Percentiles rank a stretch among this genome's conserved stretches.
These are phyloP conservation scores for Sporothrix inflata DNA, from an alignment of 2,329 filamentous ascomycete genomes.

Conservation along the genomic window DNA sequence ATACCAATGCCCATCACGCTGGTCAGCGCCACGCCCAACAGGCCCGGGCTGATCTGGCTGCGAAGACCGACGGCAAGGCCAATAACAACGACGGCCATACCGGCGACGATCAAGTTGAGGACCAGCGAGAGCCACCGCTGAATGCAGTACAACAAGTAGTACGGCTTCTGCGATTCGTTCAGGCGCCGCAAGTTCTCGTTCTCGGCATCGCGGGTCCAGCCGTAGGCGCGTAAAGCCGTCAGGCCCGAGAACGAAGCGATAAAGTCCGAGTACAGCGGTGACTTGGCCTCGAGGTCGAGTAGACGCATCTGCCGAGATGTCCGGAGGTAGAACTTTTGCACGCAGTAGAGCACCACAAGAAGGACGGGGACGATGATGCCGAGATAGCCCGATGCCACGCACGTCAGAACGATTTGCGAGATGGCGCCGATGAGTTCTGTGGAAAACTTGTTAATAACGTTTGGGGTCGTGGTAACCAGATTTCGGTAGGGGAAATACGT, in stretches of 20 bases:
- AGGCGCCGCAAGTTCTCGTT: slow-evolving; percentile 52
- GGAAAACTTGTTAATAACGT: not conserved
- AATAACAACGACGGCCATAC: slow-evolving; percentile 43
- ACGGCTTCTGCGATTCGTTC: slow-evolving; percentile 58
- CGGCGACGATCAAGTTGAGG: slow-evolving; percentile 45
- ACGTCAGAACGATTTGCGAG: slow-evolving; percentile 51
- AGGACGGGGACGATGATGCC: slow-evolving; percentile 50
- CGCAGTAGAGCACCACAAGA: slow-evolving; percentile 45
- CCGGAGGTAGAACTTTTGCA: slow-evolving; percentile 56
- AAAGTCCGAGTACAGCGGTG: slow-evolving; percentile 51
- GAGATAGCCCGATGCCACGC: slow-evolving; percentile 49
- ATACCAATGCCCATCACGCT: slow-evolving; percentile 37
- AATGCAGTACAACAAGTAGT: slow-evolving; percentile 59
- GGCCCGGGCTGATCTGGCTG: slow-evolving; percentile 38
- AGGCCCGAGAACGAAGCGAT: slow-evolving; percentile 54
- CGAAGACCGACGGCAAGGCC: slow-evolving; percentile 43
- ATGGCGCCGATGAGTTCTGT: slow-evolving; percentile 38
- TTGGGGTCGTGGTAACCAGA: not conserved
- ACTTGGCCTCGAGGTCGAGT: slow-evolving; percentile 57
- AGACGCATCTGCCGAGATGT: slow-evolving; percentile 57
- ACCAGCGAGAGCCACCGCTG: slow-evolving; percentile 57
- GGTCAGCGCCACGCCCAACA: slow-evolving; percentile 41
- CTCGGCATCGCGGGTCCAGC: slow-evolving; percentile 52
- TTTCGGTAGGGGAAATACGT: not conserved
- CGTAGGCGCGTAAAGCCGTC: slow-evolving; percentile 57